Base-by-base conservation (phyloP, 257 asterid genomes). In the Capsicum pubescens region DNA sequence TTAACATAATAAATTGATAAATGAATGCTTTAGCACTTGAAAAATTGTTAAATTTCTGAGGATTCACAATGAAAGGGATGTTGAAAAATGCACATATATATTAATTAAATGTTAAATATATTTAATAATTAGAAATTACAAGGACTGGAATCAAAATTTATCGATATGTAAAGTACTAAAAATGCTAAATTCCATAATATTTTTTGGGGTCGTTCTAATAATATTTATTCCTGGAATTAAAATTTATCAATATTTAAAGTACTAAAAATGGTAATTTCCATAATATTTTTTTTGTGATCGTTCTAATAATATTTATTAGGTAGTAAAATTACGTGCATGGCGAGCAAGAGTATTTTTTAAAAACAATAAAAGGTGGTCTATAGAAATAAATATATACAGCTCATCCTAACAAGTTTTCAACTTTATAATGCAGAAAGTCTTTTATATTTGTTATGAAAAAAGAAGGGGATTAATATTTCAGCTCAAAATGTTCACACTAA, bases 371-470 rank as follows among this genome's bases (percentile, higher is more conserved):
- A 36, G 80, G 80, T 52, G 44, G 46, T 60, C 60, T 50, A 74
- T 13, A 7, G 61, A 74, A 74, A 50, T 74, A 19, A 21, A 50
- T 74, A 48, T 19, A 71, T 21, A 63, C 19, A 50, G 61, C 81
- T 50, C 60, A 21, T 50, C 3, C 81, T 74, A 76, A 76, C 60
- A 52, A 76, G 26, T 21, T 54, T 76, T 52, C 48, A 76, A 76
- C 13, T 52, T 76, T 76, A 7, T 26, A 26, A 26, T 13, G 21
- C 50, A 74, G 81, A 12, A 76, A 70, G 26, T 21, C 15, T 26
- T 52, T 26, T 26, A 52, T 21, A 50, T 21, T 26, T 26, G 1
- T 26, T 26, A 26, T 26, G 32, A 26, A 21, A 21, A 52, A 76
- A 52, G 21, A 26, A 19, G 44, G 56, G 61, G 42, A 50, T 50